phyloP scores from a whole-genome alignment of 179 eudicot genomes.

The Heliamphora pulchella region DNA sequence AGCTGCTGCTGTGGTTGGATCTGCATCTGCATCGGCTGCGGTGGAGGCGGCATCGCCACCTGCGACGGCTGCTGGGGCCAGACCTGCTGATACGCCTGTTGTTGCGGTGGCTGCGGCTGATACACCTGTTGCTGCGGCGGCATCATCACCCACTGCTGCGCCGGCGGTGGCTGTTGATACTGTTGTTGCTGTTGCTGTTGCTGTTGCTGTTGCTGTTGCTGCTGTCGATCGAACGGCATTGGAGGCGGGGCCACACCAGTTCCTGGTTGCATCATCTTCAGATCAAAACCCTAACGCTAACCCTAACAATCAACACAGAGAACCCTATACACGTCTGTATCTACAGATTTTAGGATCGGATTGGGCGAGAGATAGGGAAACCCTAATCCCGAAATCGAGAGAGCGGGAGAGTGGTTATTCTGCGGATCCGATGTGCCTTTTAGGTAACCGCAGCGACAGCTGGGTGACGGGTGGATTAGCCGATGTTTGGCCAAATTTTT shows the following conservation, averaged over 20 bases:
- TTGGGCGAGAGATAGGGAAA: too few relatives aligned
- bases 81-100: constrained; percentile 16
- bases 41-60: constrained; percentile 4
- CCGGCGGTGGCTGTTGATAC: constrained; percentile 23
- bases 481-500: too few relatives aligned
- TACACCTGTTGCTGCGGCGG: constrained; percentile 23
- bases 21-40: background rate
- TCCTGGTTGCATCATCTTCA: constrained; percentile 34
- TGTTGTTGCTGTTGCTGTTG: constrained; percentile 31
- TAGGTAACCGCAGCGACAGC: too few relatives aligned
- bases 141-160: constrained; percentile 30
- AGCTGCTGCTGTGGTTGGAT: background rate
- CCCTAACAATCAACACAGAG: too few relatives aligned
- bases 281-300: too few relatives aligned
- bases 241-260: constrained; percentile 28
- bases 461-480: too few relatives aligned
- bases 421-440: too few relatives aligned
- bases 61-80: constrained; percentile 20
- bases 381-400: too few relatives aligned
- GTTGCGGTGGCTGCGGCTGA: constrained; percentile 12
- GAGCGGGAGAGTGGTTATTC: too few relatives aligned
- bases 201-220: constrained; percentile 22
- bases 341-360: too few relatives aligned
- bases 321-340: too few relatives aligned
- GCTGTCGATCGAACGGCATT: background rate